A percentile compares a stretch with the other conserved stretches of the same genome.
Conservation (phyloP, 2,329 filamentous ascomycete species). For the Aspergillus puulaauensis region DNA sequence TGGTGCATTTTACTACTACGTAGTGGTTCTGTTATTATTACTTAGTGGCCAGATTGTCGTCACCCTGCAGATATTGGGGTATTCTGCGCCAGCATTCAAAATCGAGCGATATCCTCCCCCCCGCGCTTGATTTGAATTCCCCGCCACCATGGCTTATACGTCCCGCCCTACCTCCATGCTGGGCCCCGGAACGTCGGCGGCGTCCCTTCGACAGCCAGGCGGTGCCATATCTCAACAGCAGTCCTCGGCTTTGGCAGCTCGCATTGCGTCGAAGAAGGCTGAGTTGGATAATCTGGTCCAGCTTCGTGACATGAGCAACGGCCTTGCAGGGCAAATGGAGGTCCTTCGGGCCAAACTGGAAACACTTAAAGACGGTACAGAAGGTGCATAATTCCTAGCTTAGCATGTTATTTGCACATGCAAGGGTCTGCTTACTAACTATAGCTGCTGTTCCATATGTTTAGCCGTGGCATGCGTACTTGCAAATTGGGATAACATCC, state of each 20-base stretch:
- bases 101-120: neutral
- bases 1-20: neutral
- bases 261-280: conserved; percentile 63
- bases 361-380: conserved; percentile 62
- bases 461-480: conserved; percentile 65
- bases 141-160: conserved; percentile 34
- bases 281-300: conserved; percentile 64
- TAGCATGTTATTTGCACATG: neutral
- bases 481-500: conserved; percentile 66
- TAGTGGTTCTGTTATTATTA: neutral
- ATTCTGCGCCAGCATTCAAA: neutral
- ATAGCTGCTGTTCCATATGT: neutral
- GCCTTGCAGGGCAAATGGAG: conserved; percentile 64
- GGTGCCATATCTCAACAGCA: conserved; percentile 43
- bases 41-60: neutral
- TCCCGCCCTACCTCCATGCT: conserved; percentile 36
- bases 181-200: conserved; percentile 24
- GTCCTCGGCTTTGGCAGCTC: conserved; percentile 58
- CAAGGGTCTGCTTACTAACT: neutral
- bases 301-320: conserved; percentile 60
- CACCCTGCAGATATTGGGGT: neutral
- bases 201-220: conserved; percentile 33
- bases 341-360: conserved; percentile 60
- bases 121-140: neutral
- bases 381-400: conserved; percentile 44